A percentile compares a stretch with the other conserved stretches of the same genome.
Conservation (phyloP, 495 filamentous ascomycete genomes). For the Trypethelium eluteriae region DNA sequence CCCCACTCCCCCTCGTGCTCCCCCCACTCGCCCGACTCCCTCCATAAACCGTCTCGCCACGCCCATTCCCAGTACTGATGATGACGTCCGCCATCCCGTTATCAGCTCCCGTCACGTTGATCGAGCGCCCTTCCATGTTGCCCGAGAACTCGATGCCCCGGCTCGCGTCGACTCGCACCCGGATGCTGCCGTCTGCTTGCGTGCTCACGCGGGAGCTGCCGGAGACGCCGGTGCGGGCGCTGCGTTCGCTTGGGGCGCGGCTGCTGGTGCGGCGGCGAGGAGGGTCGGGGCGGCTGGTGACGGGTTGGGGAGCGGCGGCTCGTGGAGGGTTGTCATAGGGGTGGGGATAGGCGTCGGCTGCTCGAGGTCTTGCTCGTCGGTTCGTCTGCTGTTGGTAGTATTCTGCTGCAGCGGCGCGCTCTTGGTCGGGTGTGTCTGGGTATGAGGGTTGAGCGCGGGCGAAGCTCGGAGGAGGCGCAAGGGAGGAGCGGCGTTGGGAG, state of each 20-base stretch:
- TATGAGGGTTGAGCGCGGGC: too few relatives aligned
- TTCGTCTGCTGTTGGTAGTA: neutral
- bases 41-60: neutral
- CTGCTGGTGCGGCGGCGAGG: neutral
- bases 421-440: too few relatives aligned
- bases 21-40: neutral
- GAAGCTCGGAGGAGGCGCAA: neutral
- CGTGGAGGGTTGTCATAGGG: neutral
- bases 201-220: neutral
- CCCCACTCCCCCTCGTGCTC: neutral
- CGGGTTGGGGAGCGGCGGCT: neutral
- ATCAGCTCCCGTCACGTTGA: neutral
- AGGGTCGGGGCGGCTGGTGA: neutral
- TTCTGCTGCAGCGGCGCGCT: neutral
- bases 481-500: too few relatives aligned
- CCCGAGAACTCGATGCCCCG: neutral
- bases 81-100: neutral
- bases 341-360: neutral
- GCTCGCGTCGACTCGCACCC: neutral
- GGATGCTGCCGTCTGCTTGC: slow-evolving; percentile 4
- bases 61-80: neutral
- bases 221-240: neutral
- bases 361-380: neutral
- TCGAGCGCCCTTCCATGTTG: slow-evolving; percentile 1
- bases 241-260: neutral